Evolutionary conservation across 2,329 filamentous ascomycete genomes (phyloP).

Genomic region (Davidsoniella eucalypti): DNA sequence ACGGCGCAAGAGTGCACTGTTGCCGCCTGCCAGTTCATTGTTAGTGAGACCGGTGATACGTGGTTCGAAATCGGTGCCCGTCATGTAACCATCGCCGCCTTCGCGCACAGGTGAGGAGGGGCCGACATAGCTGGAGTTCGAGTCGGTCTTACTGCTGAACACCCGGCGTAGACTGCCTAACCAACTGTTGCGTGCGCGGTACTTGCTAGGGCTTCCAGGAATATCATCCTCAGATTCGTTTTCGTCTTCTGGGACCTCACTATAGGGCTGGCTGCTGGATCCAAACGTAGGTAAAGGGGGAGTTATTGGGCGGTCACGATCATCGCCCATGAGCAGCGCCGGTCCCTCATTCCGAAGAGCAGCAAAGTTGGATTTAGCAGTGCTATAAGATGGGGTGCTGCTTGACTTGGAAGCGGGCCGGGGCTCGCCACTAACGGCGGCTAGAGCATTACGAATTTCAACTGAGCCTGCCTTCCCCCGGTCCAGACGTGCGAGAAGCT

Average conservation of each 20-base stretch:
- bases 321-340: slow-evolving; percentile 23
- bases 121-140: slow-evolving; percentile 14
- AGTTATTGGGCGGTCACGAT: slow-evolving; percentile 2
- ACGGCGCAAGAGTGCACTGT: slow-evolving; percentile 29
- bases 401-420: slow-evolving; percentile 24
- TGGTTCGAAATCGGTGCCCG: slow-evolving; percentile 23
- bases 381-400: slow-evolving; percentile 30
- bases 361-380: slow-evolving; percentile 36
- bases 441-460: slow-evolving; percentile 13
- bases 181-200: slow-evolving; percentile 42
- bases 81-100: slow-evolving; percentile 20
- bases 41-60: slow-evolving; percentile 25
- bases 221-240: slow-evolving; percentile 20
- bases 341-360: slow-evolving; percentile 38
- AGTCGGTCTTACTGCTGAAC: slow-evolving; percentile 30
- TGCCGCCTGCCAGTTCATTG: slow-evolving; percentile 9
- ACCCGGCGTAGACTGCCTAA: slow-evolving; percentile 52
- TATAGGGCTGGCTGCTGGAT: slow-evolving; percentile 14
- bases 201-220: slow-evolving; percentile 41
- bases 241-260: slow-evolving; percentile 18
- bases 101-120: slow-evolving; percentile 18
- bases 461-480: slow-evolving; percentile 13
- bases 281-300: background rate
- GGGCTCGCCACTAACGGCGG: slow-evolving; percentile 16
- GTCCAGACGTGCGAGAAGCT: slow-evolving; percentile 31